These are phyloP conservation scores for Ceratocystis alfenasii DNA, from an alignment of 2,329 filamentous ascomycete genomes.

Conservation along the genomic window DNA sequence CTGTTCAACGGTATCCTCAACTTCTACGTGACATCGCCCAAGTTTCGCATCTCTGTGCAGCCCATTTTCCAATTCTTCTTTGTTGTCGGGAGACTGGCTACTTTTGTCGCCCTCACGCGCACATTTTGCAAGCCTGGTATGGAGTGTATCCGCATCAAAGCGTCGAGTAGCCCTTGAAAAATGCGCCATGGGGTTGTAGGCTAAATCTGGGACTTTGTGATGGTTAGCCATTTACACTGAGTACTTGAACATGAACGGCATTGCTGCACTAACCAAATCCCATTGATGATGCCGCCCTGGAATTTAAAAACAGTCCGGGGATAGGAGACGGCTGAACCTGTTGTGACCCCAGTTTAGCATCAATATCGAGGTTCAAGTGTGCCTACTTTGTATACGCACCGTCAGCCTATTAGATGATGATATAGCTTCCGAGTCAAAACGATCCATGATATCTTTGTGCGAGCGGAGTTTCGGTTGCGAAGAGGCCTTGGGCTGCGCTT, in stretches of 20 bases:
- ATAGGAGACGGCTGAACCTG: slow-evolving; percentile 31
- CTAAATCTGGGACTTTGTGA: slow-evolving; percentile 38
- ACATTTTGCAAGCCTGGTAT: neutral
- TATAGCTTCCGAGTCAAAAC: slow-evolving; percentile 45
- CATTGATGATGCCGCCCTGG: slow-evolving; percentile 24
- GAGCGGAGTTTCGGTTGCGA: slow-evolving; percentile 28
- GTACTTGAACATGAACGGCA: neutral
- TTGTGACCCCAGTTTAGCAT: neutral
- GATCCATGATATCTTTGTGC: slow-evolving; percentile 39
- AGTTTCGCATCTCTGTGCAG: neutral
- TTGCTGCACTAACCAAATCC: slow-evolving; percentile 23
- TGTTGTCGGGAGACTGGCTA: neutral
- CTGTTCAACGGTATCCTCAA: neutral
- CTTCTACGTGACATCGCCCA: neutral
- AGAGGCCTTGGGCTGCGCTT: neutral
- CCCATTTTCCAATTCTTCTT: neutral
- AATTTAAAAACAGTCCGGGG: slow-evolving; percentile 30
- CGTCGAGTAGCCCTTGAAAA: neutral
- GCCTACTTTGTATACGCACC: slow-evolving; percentile 23
- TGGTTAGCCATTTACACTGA: slow-evolving; percentile 22
- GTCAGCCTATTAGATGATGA: slow-evolving; percentile 30
- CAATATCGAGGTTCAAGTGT: neutral
- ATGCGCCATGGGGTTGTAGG: slow-evolving; percentile 39
- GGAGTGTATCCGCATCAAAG: neutral
- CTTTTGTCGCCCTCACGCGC: neutral